Evolutionary conservation across 2,329 filamentous ascomycete genomes (phyloP).

Genomic region (Didymella lethalis): DNA sequence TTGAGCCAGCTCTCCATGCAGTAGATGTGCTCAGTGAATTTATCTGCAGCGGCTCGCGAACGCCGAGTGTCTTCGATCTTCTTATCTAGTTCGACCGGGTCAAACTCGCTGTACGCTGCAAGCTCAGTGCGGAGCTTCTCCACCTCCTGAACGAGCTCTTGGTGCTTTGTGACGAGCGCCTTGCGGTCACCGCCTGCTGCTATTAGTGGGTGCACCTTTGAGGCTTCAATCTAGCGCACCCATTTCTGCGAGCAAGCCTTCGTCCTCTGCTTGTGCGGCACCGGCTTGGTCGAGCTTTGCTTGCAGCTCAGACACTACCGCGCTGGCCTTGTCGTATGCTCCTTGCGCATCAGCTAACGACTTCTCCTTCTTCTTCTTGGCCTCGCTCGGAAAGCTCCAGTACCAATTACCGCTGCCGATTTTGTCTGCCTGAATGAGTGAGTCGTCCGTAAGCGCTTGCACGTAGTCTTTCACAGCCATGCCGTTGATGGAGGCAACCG

Average conservation of each 20-base stretch:
- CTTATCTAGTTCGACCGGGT: conserved; percentile 55
- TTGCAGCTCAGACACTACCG: conserved; percentile 50
- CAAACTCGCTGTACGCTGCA: conserved; percentile 55
- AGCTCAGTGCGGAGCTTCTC: conserved; percentile 53
- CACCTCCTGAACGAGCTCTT: conserved; percentile 48
- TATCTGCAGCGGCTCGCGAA: conserved; percentile 45
- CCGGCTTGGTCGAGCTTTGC: conserved; percentile 51
- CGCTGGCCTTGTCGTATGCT: conserved; percentile 50
- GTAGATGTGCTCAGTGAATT: conserved; percentile 56
- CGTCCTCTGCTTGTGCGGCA: conserved; percentile 51
- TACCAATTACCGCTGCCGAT: conserved; percentile 77
- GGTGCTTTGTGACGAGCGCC: conserved; percentile 49
- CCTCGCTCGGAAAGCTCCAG: conserved; percentile 70
- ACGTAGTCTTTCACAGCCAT: conserved; percentile 75
- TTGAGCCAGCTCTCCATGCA: conserved; percentile 57
- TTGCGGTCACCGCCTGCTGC: conserved; percentile 45
- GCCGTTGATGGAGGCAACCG: conserved; percentile 68
- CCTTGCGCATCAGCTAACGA: conserved; percentile 49
- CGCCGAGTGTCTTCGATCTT: conserved; percentile 46
- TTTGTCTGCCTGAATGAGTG: conserved; percentile 70
- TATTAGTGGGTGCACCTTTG: neutral
- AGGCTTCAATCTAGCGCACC: conserved; percentile 26
- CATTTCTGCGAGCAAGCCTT: conserved; percentile 45
- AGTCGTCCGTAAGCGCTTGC: conserved; percentile 68
- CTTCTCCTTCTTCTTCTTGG: conserved; percentile 57